These are phyloP conservation scores for Plasmodium cynomolgi DNA, from an alignment of 169 alveolate genomes.

Conservation along the genomic window DNA sequence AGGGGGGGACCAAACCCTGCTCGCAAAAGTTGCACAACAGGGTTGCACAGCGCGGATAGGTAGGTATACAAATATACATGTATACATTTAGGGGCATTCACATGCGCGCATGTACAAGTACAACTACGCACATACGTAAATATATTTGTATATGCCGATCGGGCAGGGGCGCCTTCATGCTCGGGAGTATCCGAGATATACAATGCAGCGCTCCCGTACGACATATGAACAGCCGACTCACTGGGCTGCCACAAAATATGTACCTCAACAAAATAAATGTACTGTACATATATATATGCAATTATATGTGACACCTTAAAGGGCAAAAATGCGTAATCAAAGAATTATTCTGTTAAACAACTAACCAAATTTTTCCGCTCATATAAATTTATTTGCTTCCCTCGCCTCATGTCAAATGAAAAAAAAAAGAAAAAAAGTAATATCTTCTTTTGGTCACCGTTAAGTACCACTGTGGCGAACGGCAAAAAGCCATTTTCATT, in stretches of 20 bases:
- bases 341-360: not conserved
- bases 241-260: not conserved
- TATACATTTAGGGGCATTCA: not conserved
- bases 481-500: not conserved
- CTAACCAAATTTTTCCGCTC: not conserved
- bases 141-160: not conserved
- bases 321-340: not conserved
- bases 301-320: not conserved
- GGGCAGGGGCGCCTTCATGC: not conserved
- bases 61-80: not conserved
- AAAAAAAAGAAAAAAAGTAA: not conserved
- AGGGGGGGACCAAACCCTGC: not conserved
- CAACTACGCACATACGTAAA: not conserved
- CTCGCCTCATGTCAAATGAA: not conserved
- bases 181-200: not conserved
- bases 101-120: not conserved
- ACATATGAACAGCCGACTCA: not conserved
- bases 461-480: not conserved
- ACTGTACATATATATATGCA: not conserved
- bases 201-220: not conserved
- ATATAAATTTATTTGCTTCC: not conserved
- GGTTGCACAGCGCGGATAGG: not conserved
- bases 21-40: not conserved
- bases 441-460: not conserved
- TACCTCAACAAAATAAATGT: not conserved